Evolutionary conservation across 805 yeast species (phyloP).

Genomic region (Saccharomycopsis sp.): DNA sequence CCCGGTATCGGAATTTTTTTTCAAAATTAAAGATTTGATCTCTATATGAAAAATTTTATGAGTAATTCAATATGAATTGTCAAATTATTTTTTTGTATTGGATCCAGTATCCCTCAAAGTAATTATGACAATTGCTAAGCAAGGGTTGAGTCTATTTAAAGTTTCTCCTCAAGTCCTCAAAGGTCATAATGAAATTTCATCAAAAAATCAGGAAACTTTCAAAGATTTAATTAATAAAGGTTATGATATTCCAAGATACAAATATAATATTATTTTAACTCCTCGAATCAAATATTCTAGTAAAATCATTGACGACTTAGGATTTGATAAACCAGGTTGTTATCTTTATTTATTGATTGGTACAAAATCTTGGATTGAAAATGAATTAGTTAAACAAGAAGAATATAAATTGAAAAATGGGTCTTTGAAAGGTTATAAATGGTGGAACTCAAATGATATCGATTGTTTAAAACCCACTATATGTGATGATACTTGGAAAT

Average conservation of each 20-base stretch:
- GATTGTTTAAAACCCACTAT: too few relatives aligned
- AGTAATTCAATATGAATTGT: too few relatives aligned
- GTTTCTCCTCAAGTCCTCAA: background rate
- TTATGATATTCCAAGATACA: constrained; percentile 36
- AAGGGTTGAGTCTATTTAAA: constrained; percentile 2
- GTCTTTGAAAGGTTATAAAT: constrained; percentile 15
- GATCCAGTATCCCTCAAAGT: background rate
- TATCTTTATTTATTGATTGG: constrained; percentile 1
- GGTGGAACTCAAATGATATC: too few relatives aligned
- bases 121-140: background rate
- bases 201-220: constrained; percentile 16
- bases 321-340: constrained; percentile 17
- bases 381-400: background rate
- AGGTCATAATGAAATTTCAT: background rate
- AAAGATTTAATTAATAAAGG: constrained; percentile 36
- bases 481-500: constrained; percentile 16
- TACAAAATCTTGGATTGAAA: background rate
- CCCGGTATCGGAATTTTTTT: constrained; percentile 62
- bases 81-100: background rate
- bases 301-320: constrained; percentile 22
- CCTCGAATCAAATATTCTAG: constrained; percentile 29
- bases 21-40: constrained; percentile 3
- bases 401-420: background rate
- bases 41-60: background rate
- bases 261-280: constrained; percentile 32